Evolutionary conservation across 129 eudicot species (phyloP), one percentile per base, ranked within the genome.

Genomic region (Scalesia atractyloides): DNA sequence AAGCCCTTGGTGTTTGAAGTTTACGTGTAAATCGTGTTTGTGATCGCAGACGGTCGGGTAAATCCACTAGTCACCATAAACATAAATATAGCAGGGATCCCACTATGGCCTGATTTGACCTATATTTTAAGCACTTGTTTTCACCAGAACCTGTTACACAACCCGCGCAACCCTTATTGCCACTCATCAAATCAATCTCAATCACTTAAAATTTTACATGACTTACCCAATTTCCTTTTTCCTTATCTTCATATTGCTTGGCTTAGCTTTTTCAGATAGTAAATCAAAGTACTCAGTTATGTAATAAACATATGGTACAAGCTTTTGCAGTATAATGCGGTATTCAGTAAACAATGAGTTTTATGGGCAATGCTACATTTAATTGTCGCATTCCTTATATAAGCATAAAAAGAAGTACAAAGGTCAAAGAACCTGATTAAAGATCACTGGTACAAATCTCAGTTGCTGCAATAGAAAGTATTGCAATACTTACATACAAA

Each of bases 331-430:
- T 8, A 54, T 15, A 20, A 49, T 51, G 57, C 16, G 20, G 20
- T 14, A 49, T 49, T 5, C n/a, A 51, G 20, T 51, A 51, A 73
- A 47, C 57, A 26, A 26, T 49, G 51, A 67, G 68, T 33, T 17
- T 54, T 68, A 57, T 44, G 34, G 59, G 37, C 66, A 59, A 43
- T 68, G 30, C 63, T 59, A 48, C 56, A 68, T 68, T 22, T 68
- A 54, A 13, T 9, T 19, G 13, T 54, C 19, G 60, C 60, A 54
- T 54, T 46, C 22, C 39, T 46, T 16, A 57, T 9, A 67, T 16
- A 44, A 58, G 41, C 62, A 58, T 76, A 36, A 19, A 20, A 69
- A 48, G 30, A 47, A 19, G n/a, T 15, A 69, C 36, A 17, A 47
- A 60, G 62, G 19, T 18, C 34, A 69, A 61, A 56, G 71, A 64